Conservation (phyloP, 441 rosid genomes). For the Erodium texanum region DNA sequence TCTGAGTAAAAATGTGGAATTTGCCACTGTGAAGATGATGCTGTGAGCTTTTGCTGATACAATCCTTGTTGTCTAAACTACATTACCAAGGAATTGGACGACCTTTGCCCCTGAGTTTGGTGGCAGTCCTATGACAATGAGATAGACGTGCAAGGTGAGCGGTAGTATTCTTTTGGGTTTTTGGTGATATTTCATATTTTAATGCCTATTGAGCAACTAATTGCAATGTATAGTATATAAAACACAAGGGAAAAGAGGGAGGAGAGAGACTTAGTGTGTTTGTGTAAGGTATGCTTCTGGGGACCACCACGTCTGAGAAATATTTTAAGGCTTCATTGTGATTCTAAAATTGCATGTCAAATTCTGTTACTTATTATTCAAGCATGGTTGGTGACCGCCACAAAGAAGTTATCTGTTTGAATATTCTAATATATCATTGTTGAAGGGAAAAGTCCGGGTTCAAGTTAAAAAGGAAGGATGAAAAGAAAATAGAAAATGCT, state of each 20-base stretch:
- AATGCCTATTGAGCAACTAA: neutral
- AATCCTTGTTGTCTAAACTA: neutral
- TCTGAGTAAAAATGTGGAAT: neutral
- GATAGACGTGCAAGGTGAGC: conserved; percentile 1
- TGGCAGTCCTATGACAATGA: neutral
- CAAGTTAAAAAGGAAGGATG: neutral
- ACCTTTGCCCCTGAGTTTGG: conserved; percentile 3
- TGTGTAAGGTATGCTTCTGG: neutral
- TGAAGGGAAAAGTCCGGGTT: neutral
- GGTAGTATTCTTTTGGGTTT: neutral
- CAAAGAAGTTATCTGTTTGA: neutral
- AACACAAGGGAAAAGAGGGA: neutral
- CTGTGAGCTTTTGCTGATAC: neutral
- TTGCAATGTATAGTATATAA: neutral
- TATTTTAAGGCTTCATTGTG: neutral
- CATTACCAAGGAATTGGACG: neutral
- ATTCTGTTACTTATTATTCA: conserved; percentile 3
- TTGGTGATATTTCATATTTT: neutral
- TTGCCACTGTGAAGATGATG: neutral
- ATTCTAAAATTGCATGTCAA: neutral
- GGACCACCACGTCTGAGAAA: neutral
- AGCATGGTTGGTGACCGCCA: conserved; percentile 4
- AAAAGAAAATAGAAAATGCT: neutral
- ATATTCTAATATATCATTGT: neutral
- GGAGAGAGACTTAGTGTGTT: neutral